Evolutionary conservation across 1,284 basidiomycete genomes (phyloP), one percentile per base, ranked within the genome.

Genomic region (Ceraceosorus guamensis): DNA sequence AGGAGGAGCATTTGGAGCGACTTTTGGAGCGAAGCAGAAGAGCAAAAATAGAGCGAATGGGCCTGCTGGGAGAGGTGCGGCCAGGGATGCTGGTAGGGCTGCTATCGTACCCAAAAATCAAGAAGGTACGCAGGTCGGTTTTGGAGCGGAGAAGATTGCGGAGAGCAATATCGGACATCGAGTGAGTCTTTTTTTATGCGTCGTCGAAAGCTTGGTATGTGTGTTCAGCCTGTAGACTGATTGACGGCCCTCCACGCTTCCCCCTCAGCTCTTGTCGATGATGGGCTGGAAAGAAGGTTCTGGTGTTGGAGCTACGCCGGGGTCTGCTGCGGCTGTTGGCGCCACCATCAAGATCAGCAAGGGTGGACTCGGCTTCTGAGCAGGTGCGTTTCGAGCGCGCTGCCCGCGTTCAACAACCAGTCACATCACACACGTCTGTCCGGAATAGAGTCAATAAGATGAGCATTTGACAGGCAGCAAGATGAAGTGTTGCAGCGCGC

Each of bases 261-360:
- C 32, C 18, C 11, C 39, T 2, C 56, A 57, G 52, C 58, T 75
- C 41, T 64, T 75, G 35, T 60, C 63, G 5, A 68, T 66, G 18
- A 75, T 75, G 73, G 73, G 73, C 14, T 75, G 73, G 73, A 61
- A 56, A 11, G 66, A 70, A 45, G 73, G 73, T 43, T 57, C 54
- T 31, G 73, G 73, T 6, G 64, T 75, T 10, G 73, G 73, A 33
- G 61, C 58, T 45, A 61, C 63, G 16, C 57, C 59, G n/a, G 73
- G 73, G 10, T 67, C 67, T 45, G 61, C 70, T 3, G 67, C 72
- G 52, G 71, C 73, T 5, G 65, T 75, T 48, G 53, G 62, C 33
- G 73, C 73, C 5, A 74, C 63, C 5, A 69, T 75, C 64, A 75
- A 75, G 60, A 63, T 63, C 14, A 53, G 62, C 35, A 63, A 65